phyloP scores from a whole-genome alignment of 306 rosid species.

The Rosa rugosa region DNA sequence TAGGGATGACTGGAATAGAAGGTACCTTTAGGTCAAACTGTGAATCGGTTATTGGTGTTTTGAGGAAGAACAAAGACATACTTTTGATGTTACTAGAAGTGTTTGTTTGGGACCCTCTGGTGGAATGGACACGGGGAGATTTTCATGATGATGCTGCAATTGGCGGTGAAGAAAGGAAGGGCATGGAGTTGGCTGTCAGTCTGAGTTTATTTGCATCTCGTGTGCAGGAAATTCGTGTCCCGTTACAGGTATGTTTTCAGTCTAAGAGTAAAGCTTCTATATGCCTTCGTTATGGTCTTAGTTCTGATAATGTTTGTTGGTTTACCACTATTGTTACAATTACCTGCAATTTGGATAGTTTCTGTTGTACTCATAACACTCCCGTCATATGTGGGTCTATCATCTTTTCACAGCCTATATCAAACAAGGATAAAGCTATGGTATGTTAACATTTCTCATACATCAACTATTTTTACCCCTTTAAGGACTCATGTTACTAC shows the following conservation, averaged over 20 bases:
- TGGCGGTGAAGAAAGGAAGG: slow-evolving; percentile 97
- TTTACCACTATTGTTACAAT: background rate
- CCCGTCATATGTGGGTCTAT: background rate
- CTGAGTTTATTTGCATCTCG: slow-evolving; percentile 95
- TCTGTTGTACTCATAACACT: background rate
- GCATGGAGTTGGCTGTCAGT: slow-evolving; percentile 99
- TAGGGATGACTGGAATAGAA: slow-evolving; percentile 90
- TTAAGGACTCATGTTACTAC: no score
- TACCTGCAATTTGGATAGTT: background rate
- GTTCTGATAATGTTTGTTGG: background rate
- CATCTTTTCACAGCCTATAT: background rate
- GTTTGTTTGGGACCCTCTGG: slow-evolving; percentile 95
- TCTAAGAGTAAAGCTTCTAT: slow-evolving; percentile 17
- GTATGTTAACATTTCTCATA: no score
- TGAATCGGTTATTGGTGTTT: slow-evolving; percentile 70
- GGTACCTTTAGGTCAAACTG: slow-evolving; percentile 95
- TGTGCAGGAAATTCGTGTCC: slow-evolving; percentile 97
- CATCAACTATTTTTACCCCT: no score
- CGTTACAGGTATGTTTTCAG: slow-evolving; percentile 68
- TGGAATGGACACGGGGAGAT: slow-evolving; percentile 98
- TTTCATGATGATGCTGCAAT: slow-evolving; percentile 95
- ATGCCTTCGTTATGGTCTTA: background rate
- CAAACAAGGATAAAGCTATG: no score
- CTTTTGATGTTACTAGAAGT: slow-evolving; percentile 89
- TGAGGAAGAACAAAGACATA: slow-evolving; percentile 87